Base-by-base conservation (phyloP, 768 basidiomycete species). In the Sporobolomyces pararoseus region DNA sequence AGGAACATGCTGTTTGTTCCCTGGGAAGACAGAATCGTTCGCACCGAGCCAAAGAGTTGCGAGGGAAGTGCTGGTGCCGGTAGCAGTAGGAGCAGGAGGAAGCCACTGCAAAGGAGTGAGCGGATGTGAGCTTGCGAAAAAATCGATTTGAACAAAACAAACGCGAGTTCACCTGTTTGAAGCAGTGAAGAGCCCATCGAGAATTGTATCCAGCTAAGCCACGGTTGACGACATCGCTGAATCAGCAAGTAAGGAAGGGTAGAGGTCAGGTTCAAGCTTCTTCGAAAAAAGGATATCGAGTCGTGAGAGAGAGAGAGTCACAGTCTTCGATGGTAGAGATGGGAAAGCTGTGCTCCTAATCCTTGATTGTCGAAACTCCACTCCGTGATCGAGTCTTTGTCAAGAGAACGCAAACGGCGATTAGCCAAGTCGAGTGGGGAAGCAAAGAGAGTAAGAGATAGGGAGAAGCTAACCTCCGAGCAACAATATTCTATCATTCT, bases 21-120 rank as follows among this genome's bases (percentile, higher is more conserved):
- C 44, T 0, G 63, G 55, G 23, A 75, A 34, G 46, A 63, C 57
- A 2, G 64, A 51, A 54, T 75, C 74, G 67, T 75, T 75, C 2
- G 74, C 74, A 32, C 74, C 74, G n/a, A 71, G 42, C 74, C 74
- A 75, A 54, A 75, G 59, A 10, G 66, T 65, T 21, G 68, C 37
- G 34, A 75, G 51, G 7, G 23, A 19, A 2, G 49, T 62, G 34
- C 55, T 51, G 17, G 64, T 35, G 0, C 25, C 42, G 25, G 2
- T 2, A 10, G 12, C 10, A 12, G 29, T 32, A 54, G 31, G 58
- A 44, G 46, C 46, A 29, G 37, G 46, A 3, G 68, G 68, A 23
- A 70, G 35, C 64, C 64, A 70, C 68, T 73, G 63, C 12, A 23
- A 17, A 17, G 29, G 3, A 12, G 29, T 13, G 21, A 13, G 54